A percentile compares a stretch with the other conserved stretches of the same genome.
These are phyloP conservation scores for Boletellus emodensis DNA, from an alignment of 768 basidiomycete species.

Conservation along the genomic window DNA sequence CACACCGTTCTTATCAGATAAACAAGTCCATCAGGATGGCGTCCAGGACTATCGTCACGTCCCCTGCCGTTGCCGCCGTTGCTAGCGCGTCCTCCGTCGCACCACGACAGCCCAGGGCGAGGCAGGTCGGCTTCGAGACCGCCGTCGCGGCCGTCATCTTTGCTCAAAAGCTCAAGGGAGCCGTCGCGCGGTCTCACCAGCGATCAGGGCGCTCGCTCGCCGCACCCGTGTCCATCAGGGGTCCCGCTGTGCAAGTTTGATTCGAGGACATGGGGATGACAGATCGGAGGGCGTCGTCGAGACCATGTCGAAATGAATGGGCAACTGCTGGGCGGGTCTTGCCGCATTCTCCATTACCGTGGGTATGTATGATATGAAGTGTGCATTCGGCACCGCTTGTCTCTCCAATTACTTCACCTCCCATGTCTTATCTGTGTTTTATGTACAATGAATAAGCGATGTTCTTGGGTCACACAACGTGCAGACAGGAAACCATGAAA, in stretches of 20 bases:
- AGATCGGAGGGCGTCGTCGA: too few relatives aligned
- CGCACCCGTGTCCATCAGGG: not conserved
- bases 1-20: not conserved
- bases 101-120: too few relatives aligned
- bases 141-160: slow-evolving; percentile 22
- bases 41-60: not conserved
- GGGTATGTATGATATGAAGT: not conserved
- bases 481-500: not conserved
- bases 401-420: not conserved
- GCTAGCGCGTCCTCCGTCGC: not conserved
- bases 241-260: not conserved
- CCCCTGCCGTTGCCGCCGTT: not conserved
- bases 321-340: not conserved
- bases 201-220: not conserved
- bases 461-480: too few relatives aligned
- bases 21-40: not conserved
- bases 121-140: slow-evolving; percentile 16
- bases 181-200: slow-evolving; percentile 10
- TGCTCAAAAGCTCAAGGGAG: slow-evolving; percentile 19
- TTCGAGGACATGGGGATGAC: too few relatives aligned
- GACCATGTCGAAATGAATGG: not conserved
- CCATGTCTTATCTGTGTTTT: too few relatives aligned
- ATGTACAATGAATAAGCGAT: too few relatives aligned
- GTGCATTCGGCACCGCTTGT: not conserved
- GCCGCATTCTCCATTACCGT: too few relatives aligned